Base-by-base conservation (phyloP, 345 rosid genomes). In the Euphorbia peplus region DNA sequence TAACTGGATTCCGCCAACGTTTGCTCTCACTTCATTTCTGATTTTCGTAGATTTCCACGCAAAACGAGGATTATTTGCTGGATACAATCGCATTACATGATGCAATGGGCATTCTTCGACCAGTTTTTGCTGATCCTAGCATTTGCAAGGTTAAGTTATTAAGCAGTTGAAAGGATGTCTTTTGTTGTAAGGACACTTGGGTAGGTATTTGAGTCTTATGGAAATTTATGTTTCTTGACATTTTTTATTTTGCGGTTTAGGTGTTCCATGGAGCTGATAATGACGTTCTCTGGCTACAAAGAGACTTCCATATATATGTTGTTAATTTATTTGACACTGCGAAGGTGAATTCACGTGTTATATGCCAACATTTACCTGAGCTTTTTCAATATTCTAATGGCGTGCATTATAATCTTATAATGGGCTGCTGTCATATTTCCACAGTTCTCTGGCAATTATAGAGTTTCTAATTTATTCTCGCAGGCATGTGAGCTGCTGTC, bases 251-350 rank as follows among this genome's bases (percentile, higher is more conserved):
- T 58, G 37, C 72, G 60, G 59, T 39, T 16, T 72, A 91, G 98
- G 98, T 93, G 71, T 93, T 93, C 78, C 98, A 91, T 56, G 96
- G 98, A 57, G 96, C 96, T 55, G 98, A 93, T 79, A 92, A 90
- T 75, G 98, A 93, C 74, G 79, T 93, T 68, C 79, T 91, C 19
- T 93, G 98, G 98, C 86, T 91, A 47, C 98, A 93, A 81, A 81
- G 99, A 73, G 99, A 91, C 80, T 93, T 93, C 77, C 97, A 88
- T 70, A 83, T 93, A 48, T 91, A 91, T 71, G 89, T 93, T 70
- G 95, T 93, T 67, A 93, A 93, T 70, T 81, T 93, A 73, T 89
- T 90, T 73, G 98, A 93, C 78, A 93, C 98, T 48, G 97, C 92
- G 42, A 93, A 93, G 96, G 98, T 91, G 67, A 66, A 71, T 29